Percentiles rank a stretch among this genome's conserved stretches.
These are phyloP conservation scores for Pilatotrama ljubarskyi DNA, from an alignment of 768 basidiomycete genomes.

Conservation along the genomic window DNA sequence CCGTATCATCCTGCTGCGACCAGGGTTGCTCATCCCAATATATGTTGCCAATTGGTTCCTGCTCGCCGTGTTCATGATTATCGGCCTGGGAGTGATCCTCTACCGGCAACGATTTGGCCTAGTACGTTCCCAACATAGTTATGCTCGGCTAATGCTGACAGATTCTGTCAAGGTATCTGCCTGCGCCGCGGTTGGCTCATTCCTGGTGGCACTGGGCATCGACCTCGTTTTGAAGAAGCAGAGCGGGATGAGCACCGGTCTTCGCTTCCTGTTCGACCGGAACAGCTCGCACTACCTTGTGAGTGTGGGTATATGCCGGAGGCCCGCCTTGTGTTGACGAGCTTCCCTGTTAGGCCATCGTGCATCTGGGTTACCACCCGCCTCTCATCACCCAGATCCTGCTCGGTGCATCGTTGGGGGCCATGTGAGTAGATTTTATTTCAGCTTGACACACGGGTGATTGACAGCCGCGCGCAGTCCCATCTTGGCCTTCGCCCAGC, in stretches of 20 bases:
- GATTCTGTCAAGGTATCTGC: constrained; percentile 27
- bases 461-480: constrained; percentile 39
- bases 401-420: constrained; percentile 51
- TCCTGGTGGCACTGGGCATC: constrained; percentile 53
- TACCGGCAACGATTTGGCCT: constrained; percentile 50
- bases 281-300: constrained; percentile 59
- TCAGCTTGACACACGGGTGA: neutral
- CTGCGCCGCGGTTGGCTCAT: constrained; percentile 62
- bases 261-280: constrained; percentile 63
- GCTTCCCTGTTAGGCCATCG: constrained; percentile 43
- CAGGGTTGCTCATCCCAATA: constrained; percentile 45
- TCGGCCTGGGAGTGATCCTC: constrained; percentile 44
- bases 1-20: constrained; percentile 51
- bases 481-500: constrained; percentile 52
- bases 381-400: constrained; percentile 50
- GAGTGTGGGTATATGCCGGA: constrained; percentile 21
- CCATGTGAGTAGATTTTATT: constrained; percentile 47
- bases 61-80: constrained; percentile 44
- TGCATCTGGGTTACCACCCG: constrained; percentile 51
- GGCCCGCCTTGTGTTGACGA: neutral
- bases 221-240: constrained; percentile 61
- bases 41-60: constrained; percentile 55
- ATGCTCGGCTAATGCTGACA: neutral
- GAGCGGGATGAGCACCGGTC: constrained; percentile 60
- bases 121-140: constrained; percentile 39